A percentile compares a stretch with the other conserved stretches of the same genome.
phyloP scores from a whole-genome alignment of 768 basidiomycete species.

The Collybia sp. region DNA sequence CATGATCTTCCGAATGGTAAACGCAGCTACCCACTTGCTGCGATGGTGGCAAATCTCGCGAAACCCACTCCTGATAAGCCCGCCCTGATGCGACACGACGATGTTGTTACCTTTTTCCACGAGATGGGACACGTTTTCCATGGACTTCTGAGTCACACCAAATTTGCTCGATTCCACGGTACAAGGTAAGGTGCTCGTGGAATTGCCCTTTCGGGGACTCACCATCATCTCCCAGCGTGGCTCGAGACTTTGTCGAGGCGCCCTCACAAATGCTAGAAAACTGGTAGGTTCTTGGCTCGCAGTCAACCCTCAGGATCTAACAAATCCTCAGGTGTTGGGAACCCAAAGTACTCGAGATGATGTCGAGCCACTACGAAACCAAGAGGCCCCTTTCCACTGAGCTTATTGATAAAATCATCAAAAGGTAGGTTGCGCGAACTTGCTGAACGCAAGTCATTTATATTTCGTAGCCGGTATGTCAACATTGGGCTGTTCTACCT shows the following conservation, averaged over 20 bases:
- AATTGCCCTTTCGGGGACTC: neutral
- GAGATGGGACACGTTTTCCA: slow-evolving; percentile 83
- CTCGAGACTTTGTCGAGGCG: slow-evolving; percentile 83
- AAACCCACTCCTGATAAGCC: slow-evolving; percentile 79
- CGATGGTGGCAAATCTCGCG: slow-evolving; percentile 90
- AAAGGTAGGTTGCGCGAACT: slow-evolving; percentile 44
- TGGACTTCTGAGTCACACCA: slow-evolving; percentile 63
- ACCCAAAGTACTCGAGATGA: slow-evolving; percentile 64
- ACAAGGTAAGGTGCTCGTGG: slow-evolving; percentile 39
- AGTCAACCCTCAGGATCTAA: neutral
- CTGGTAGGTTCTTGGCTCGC: slow-evolving; percentile 41
- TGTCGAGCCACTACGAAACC: slow-evolving; percentile 81
- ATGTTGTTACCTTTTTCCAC: slow-evolving; percentile 90
- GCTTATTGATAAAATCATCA: slow-evolving; percentile 74
- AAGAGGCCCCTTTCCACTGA: slow-evolving; percentile 66
- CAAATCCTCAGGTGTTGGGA: slow-evolving; percentile 65
- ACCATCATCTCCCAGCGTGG: slow-evolving; percentile 37
- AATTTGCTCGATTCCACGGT: slow-evolving; percentile 77
- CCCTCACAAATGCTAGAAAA: slow-evolving; percentile 93
- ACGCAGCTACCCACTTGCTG: slow-evolving; percentile 67
- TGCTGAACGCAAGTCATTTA: neutral
- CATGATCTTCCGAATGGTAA: slow-evolving; percentile 51
- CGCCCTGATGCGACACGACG: slow-evolving; percentile 82
- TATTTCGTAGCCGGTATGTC: slow-evolving; percentile 54
- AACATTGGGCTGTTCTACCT: slow-evolving; percentile 81